A percentile compares a stretch with the other conserved stretches of the same genome.
phyloP scores from a whole-genome alignment of 352 stramenopile species.

The Phytophthora uliginosa region DNA sequence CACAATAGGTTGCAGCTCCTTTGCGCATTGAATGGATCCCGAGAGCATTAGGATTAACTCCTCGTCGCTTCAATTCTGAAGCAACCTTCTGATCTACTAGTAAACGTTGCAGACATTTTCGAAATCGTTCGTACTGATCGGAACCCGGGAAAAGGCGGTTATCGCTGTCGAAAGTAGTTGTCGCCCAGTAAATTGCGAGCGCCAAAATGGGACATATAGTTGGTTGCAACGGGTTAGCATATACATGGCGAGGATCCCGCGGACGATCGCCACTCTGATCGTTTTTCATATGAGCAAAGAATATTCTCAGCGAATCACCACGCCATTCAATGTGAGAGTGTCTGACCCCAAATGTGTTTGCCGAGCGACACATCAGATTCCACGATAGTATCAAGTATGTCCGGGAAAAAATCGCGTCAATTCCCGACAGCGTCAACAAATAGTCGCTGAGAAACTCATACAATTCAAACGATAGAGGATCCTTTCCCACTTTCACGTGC shows the following conservation, averaged over 20 bases:
- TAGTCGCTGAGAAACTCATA: slow-evolving; percentile 6
- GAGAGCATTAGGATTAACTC: slow-evolving; percentile 22
- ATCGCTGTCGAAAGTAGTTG: slow-evolving; percentile 9
- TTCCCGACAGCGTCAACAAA: slow-evolving; percentile 4
- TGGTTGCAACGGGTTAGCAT: slow-evolving; percentile 14
- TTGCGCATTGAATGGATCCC: slow-evolving; percentile 37
- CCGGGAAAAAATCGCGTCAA: slow-evolving; percentile 14
- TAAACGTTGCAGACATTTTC: no score
- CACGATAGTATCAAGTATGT: slow-evolving; percentile 14
- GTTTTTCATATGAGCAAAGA: slow-evolving; percentile 23
- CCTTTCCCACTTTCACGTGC: slow-evolving; percentile 1
- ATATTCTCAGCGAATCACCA: slow-evolving; percentile 11
- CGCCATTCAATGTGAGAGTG: slow-evolving; percentile 15
- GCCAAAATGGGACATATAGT: slow-evolving; percentile 14
- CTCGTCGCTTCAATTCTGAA: slow-evolving; percentile 18
- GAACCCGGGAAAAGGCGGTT: slow-evolving; percentile 17
- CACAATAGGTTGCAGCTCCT: slow-evolving; percentile 29
- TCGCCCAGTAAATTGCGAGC: slow-evolving; percentile 14
- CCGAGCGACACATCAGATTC: slow-evolving; percentile 26
- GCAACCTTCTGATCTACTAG: no score
- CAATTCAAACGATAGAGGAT: slow-evolving; percentile 7
- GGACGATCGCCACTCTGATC: slow-evolving; percentile 12
- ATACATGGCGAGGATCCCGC: slow-evolving; percentile 14
- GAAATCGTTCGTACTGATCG: slow-evolving; percentile 24
- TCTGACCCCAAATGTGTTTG: slow-evolving; percentile 9